These are phyloP conservation scores for Schizothecium vesticola DNA, from an alignment of 495 filamentous ascomycete genomes.

Conservation along the genomic window DNA sequence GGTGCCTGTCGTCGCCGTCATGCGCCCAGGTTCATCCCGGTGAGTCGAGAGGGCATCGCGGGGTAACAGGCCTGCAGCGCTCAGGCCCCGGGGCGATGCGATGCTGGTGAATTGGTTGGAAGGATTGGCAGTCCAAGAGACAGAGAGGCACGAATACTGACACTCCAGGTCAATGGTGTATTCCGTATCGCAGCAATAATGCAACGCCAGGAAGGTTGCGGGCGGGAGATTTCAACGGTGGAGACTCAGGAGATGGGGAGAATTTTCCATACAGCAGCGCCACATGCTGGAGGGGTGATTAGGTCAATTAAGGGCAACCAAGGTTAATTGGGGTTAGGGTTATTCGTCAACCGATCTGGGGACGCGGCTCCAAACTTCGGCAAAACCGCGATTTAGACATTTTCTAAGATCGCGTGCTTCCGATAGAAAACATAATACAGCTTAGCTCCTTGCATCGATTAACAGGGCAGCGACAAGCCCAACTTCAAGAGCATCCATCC, in stretches of 20 bases:
- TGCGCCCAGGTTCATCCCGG: not conserved
- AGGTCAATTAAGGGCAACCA: no score
- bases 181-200: not conserved
- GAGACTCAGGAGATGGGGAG: not conserved
- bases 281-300: no score
- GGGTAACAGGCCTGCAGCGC: not conserved
- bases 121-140: not conserved
- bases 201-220: not conserved
- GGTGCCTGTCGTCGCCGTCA: not conserved
- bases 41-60: not conserved
- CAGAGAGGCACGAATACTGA: not conserved
- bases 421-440: no score
- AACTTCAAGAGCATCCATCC: not conserved
- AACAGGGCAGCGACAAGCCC: not conserved
- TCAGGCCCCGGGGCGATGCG: not conserved
- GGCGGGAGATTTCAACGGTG: not conserved
- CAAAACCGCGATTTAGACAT: no score
- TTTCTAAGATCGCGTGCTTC: no score
- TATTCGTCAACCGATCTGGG: no score
- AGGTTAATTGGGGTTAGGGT: no score
- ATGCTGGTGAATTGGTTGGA: not conserved
- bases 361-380: not conserved
- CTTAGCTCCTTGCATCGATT: not conserved
- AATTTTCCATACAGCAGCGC: no score
- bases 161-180: not conserved